Percentiles rank a stretch among this genome's conserved stretches.
phyloP scores from a whole-genome alignment of 1,139 yeast genomes.

The Hanseniaspora sp. region DNA sequence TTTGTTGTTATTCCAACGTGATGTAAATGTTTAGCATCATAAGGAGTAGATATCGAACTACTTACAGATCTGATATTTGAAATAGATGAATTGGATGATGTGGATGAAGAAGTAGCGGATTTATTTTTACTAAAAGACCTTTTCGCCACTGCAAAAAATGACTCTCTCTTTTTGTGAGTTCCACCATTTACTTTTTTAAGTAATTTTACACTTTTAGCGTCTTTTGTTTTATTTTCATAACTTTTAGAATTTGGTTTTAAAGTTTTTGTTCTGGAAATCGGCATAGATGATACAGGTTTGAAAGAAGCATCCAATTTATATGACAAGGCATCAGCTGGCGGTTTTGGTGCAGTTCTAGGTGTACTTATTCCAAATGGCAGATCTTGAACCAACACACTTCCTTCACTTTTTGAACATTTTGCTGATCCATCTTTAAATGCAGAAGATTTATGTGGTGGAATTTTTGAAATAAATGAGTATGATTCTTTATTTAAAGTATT shows the following conservation, averaged over 20 bases:
- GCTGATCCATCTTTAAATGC: background rate
- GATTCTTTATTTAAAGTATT: background rate
- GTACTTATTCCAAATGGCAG: background rate
- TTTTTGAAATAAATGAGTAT: background rate
- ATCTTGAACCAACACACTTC: constrained; percentile 5
- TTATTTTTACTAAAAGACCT: constrained; percentile 43
- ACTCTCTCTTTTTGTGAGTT: constrained; percentile 21
- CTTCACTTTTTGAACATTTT: background rate
- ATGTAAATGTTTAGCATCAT: constrained; percentile 79
- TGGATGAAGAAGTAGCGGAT: constrained; percentile 24
- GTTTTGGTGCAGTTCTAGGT: constrained; percentile 13
- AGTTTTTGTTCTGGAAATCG: too few relatives aligned
- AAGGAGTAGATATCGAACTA: constrained; percentile 66
- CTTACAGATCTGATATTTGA: constrained; percentile 31
- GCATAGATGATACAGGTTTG: background rate
- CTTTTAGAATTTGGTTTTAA: background rate
- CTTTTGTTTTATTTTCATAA: constrained; percentile 2
- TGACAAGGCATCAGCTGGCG: background rate
- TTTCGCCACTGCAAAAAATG: constrained; percentile 27
- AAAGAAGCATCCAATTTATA: background rate
- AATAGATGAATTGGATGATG: constrained; percentile 20
- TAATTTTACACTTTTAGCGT: constrained; percentile 20
- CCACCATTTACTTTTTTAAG: constrained; percentile 14
- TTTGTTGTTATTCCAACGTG: constrained; percentile 82
- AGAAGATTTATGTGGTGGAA: background rate